Percentiles rank a stretch among this genome's conserved stretches.
phyloP scores from a whole-genome alignment of 768 basidiomycete species.

The Macrolepiota fuliginosa region DNA sequence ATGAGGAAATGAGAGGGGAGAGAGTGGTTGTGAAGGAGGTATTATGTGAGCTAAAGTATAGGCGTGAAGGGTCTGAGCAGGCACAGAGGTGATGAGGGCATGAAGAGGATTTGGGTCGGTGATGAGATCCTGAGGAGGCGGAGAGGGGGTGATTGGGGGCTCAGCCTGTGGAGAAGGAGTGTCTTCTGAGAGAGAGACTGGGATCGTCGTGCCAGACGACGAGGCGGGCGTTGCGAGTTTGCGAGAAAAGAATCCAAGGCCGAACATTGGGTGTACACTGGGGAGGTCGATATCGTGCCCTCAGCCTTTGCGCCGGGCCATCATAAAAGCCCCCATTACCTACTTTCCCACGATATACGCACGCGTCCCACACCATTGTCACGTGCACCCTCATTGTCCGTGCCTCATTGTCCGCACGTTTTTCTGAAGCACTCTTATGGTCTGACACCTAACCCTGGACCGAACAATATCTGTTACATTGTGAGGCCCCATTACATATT shows the following conservation, averaged over 20 bases:
- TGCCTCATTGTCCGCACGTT: conserved; percentile 8
- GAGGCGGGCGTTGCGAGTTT: conserved; percentile 24
- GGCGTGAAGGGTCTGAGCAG: conserved; percentile 62
- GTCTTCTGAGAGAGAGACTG: conserved; percentile 13
- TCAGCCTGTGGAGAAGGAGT: conserved; percentile 21
- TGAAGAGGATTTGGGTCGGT: conserved; percentile 43
- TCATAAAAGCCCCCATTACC: conserved; percentile 2
- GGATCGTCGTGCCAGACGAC: conserved; percentile 8
- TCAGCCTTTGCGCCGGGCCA: not conserved
- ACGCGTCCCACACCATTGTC: not conserved
- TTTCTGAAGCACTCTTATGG: not conserved
- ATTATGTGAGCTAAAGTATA: conserved; percentile 55
- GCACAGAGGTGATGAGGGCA: conserved; percentile 55
- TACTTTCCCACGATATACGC: conserved; percentile 3
- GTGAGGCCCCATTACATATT: not conserved
- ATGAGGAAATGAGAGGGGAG: conserved; percentile 18
- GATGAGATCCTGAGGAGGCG: conserved; percentile 26
- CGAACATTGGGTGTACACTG: conserved; percentile 4
- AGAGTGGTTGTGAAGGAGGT: conserved; percentile 34
- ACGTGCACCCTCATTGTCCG: conserved; percentile 4
- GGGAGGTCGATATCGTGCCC: not conserved
- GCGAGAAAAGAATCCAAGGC: conserved; percentile 35
- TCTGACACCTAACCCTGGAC: not conserved
- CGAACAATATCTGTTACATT: not conserved
- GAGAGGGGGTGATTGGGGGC: conserved; percentile 37